A percentile compares a stretch with the other conserved stretches of the same genome.
Conservation (phyloP, 2,329 filamentous ascomycete species). For the Lasiodiplodia theobromae region DNA sequence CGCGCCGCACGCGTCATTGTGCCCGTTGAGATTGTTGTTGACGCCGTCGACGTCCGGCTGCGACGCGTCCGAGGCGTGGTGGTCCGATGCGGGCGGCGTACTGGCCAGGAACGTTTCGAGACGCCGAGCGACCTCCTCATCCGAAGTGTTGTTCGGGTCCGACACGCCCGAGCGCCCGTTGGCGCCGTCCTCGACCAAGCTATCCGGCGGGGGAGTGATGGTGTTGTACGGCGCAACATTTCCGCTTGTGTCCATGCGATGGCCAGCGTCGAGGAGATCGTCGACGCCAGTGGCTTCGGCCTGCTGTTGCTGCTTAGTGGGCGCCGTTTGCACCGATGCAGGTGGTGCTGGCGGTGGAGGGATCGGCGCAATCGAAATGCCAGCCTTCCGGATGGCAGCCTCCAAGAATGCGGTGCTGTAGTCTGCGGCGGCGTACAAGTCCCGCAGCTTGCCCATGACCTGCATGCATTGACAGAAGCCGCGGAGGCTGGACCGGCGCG, state of each 20-base stretch:
- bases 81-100: conserved; percentile 55
- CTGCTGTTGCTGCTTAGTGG: not conserved
- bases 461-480: conserved; percentile 93
- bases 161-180: conserved; percentile 35
- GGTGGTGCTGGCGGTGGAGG: conserved; percentile 36
- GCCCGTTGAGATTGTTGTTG: conserved; percentile 48
- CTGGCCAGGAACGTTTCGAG: conserved; percentile 59
- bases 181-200: conserved; percentile 34
- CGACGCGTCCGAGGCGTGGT: conserved; percentile 39
- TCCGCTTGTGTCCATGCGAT: conserved; percentile 44
- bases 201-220: conserved; percentile 52
- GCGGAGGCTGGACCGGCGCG: conserved; percentile 74
- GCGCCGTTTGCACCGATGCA: conserved; percentile 30
- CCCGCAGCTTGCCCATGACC: conserved; percentile 84
- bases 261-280: conserved; percentile 55
- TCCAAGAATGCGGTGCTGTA: conserved; percentile 96
- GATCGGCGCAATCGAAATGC: conserved; percentile 70
- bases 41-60: conserved; percentile 32
- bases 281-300: conserved; percentile 49
- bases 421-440: conserved; percentile 93
- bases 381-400: conserved; percentile 85
- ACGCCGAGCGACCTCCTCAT: conserved; percentile 56
- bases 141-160: conserved; percentile 47
- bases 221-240: conserved; percentile 25
- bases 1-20: conserved; percentile 36